Evolutionary conservation across 1,139 yeast genomes (phyloP).

Genomic region (Suhomyces chickasaworum): DNA sequence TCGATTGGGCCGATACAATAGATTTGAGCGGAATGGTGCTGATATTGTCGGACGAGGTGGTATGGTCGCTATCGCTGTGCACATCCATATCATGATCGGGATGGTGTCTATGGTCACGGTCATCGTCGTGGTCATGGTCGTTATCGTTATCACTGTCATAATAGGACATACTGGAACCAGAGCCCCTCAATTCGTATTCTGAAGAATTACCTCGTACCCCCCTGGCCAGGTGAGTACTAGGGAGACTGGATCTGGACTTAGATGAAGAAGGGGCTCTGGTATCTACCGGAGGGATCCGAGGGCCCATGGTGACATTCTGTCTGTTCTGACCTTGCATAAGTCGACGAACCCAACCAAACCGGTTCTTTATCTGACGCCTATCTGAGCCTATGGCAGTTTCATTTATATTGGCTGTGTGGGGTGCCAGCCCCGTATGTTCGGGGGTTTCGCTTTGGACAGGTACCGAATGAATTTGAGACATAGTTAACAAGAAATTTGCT

Average conservation of each 20-base stretch:
- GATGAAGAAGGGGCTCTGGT: too few relatives aligned
- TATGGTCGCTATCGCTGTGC: conserved; percentile 23
- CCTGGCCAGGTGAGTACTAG: neutral
- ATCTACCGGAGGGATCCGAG: neutral
- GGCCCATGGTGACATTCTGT: conserved; percentile 10
- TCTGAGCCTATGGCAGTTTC: conserved; percentile 5
- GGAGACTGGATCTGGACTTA: neutral
- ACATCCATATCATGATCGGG: neutral
- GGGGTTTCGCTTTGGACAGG: neutral
- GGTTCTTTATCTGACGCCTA: conserved; percentile 28
- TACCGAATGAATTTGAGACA: conserved; percentile 6
- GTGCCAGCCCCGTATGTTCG: conserved; percentile 2
- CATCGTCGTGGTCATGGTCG: neutral
- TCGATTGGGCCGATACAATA: conserved; percentile 50
- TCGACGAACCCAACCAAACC: conserved; percentile 51
- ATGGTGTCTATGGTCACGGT: too few relatives aligned
- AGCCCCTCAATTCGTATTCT: neutral
- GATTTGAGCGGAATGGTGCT: conserved; percentile 58
- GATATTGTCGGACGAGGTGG: conserved; percentile 35
- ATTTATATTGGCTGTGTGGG: neutral
- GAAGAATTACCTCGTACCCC: neutral
- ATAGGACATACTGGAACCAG: conserved; percentile 1
- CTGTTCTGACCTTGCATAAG: conserved; percentile 49
- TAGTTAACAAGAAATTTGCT: neutral
- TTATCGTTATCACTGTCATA: conserved; percentile 8